Evolutionary conservation across 208 protist genomes (phyloP), one percentile per base, ranked within the genome.

Genomic region (Leishmania amazonensis): DNA sequence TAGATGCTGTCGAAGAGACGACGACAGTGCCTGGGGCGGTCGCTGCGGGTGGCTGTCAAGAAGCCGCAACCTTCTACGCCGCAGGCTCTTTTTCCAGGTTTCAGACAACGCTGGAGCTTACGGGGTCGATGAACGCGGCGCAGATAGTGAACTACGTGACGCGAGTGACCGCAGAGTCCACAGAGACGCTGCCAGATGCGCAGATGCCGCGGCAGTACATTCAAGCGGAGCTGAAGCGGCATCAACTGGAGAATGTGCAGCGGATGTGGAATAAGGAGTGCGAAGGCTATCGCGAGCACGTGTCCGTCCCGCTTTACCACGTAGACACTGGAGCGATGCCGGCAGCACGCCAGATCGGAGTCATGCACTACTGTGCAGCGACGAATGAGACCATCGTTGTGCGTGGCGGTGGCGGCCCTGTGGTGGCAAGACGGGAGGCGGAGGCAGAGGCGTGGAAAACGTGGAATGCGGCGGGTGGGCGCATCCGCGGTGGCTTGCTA

Each of bases 201-300:
- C 60, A 68, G 3, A 68, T 87, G 24, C 81, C 87, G 7, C 81
- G n/a, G 28, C 51, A 79, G 62, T 82, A 81, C 78, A 91, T 91
- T 62, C 68, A 82, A 45, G 85, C 81, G 5, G 49, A 71, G 13
- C 81, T 93, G 51, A 88, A 91, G 73, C 85, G 75, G 19, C 89
- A 93, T 73, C 89, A 91, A 53, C 78, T 89, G 17, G 85, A 91
- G 74, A 85, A 86, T 70, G 80, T 93, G 64, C 85, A 84, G 42
- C 81, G 79, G 83, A 90, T 91, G 83, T 86, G 76, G 47, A 77
- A 57, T 35, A 86, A 84, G 51, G 89, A 93, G 73, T 75, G 67
- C 35, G 64, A 79, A 19, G 83, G 79, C 24, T 83, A 85, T 54
- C 54, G 75, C 42, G 81, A 89, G 79, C 86, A 81, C 64, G 76